Conservation (phyloP, 2,329 filamentous ascomycete genomes). For the Curvularia spicifera region DNA sequence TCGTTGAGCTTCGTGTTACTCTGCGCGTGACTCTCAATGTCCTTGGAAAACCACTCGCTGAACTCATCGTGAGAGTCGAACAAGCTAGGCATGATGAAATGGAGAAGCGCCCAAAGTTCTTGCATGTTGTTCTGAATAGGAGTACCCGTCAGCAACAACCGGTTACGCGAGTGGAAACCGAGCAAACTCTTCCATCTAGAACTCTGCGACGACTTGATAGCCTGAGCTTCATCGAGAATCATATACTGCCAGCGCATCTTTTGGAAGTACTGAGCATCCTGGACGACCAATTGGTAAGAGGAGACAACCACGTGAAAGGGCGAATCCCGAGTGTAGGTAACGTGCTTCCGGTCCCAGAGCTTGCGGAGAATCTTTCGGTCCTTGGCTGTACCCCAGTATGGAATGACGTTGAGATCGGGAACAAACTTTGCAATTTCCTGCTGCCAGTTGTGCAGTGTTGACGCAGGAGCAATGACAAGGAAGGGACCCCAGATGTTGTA, state of each 20-base stretch:
- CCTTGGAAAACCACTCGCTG: conserved; percentile 92
- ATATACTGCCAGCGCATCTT: conserved; percentile 99
- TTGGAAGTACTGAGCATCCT: conserved; percentile 96
- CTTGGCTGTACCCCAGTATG: conserved; percentile 94
- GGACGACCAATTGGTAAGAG: conserved; percentile 95
- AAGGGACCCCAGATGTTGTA: conserved; percentile 99
- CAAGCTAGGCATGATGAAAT: conserved; percentile 99
- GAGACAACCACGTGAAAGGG: conserved; percentile 96
- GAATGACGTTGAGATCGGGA: conserved; percentile 89
- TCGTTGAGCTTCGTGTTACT: conserved; percentile 99
- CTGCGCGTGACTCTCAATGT: conserved; percentile 97
- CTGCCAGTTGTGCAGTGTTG: conserved; percentile 98
- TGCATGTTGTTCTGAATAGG: conserved; percentile 99
- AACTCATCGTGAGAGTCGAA: conserved; percentile 95
- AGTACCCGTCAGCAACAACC: conserved; percentile 90
- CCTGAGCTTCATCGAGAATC: conserved; percentile 98
- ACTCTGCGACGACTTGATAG: conserved; percentile 97
- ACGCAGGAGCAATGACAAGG: conserved; percentile 93
- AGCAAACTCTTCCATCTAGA: conserved; percentile 96
- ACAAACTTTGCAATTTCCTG: conserved; percentile 97
- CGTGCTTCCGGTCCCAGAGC: conserved; percentile 98
- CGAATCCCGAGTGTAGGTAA: conserved; percentile 91
- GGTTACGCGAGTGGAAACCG: conserved; percentile 93
- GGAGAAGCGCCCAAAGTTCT: conserved; percentile 93
- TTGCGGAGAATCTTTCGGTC: conserved; percentile 96